These are phyloP conservation scores for Aegilops umbellulata DNA, from an alignment of 176 grass and related monocot genomes.

Conservation along the genomic window DNA sequence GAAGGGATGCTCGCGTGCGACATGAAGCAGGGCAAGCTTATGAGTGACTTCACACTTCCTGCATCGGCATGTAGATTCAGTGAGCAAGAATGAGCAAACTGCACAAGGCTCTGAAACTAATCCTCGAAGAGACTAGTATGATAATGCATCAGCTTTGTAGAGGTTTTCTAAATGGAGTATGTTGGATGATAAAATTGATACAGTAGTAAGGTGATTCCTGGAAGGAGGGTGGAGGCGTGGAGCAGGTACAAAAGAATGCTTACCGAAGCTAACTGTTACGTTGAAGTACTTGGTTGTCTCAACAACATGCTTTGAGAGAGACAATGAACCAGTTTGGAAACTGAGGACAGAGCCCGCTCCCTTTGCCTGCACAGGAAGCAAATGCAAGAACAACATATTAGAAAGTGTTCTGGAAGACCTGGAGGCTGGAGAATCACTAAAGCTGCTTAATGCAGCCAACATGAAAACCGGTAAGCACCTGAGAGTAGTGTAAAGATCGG, in stretches of 20 bases:
- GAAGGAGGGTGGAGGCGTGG: too few species aligned
- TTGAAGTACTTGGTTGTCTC: slow-evolving; percentile 83
- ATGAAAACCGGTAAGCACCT: slow-evolving; percentile 35
- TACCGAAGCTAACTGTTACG: slow-evolving; percentile 94
- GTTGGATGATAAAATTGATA: not conserved
- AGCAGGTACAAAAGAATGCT: slow-evolving; percentile 1
- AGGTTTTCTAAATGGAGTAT: not conserved
- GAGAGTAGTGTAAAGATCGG: slow-evolving; percentile 78
- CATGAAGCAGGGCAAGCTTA: slow-evolving; percentile 99
- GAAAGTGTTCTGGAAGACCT: not conserved
- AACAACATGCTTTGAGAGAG: slow-evolving; percentile 83
- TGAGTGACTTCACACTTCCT: slow-evolving; percentile 96
- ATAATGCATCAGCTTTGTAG: not conserved
- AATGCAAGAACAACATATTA: not conserved
- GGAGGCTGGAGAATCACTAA: not conserved
- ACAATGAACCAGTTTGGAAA: slow-evolving; percentile 80
- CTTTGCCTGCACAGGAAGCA: slow-evolving; percentile 52
- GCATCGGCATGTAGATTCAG: not conserved
- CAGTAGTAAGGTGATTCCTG: not conserved
- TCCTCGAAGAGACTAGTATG: too few species aligned
- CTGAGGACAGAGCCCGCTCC: slow-evolving; percentile 92
- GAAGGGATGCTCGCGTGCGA: slow-evolving; percentile 88
- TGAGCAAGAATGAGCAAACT: not conserved
- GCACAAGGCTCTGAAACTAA: too few species aligned
- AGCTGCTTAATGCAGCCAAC: not conserved